These are phyloP conservation scores for Cladosporium halotolerans DNA, from an alignment of 2,329 filamentous ascomycete genomes.

Conservation along the genomic window DNA sequence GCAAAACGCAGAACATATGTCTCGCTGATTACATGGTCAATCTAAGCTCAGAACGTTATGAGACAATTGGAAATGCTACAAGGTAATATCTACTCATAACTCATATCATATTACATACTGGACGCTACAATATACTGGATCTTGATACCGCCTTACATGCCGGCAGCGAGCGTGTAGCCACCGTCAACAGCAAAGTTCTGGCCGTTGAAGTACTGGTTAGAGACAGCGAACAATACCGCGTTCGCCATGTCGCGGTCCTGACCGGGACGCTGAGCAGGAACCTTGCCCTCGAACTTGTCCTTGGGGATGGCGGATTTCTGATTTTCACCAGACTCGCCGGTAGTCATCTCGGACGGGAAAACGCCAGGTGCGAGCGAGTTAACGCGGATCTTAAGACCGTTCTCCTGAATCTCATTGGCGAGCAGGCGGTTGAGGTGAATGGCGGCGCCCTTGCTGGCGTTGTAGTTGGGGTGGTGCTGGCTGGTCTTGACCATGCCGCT, in stretches of 20 bases:
- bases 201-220: conserved; percentile 46
- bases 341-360: conserved; percentile 55
- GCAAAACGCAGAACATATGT: no score
- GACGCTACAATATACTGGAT: neutral
- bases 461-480: conserved; percentile 44
- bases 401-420: conserved; percentile 47
- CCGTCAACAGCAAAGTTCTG: conserved; percentile 49
- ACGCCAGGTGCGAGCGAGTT: conserved; percentile 53
- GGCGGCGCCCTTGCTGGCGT: conserved; percentile 44
- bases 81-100: neutral
- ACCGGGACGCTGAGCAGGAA: conserved; percentile 48
- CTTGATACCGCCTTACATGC: conserved; percentile 15
- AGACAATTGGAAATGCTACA: no score
- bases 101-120: neutral
- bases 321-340: conserved; percentile 44
- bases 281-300: conserved; percentile 44
- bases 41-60: no score
- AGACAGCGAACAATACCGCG: conserved; percentile 49
- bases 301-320: conserved; percentile 51
- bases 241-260: conserved; percentile 55
- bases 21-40: no score
- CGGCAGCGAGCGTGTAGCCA: conserved; percentile 43
- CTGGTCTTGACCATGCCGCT: conserved; percentile 41
- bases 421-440: conserved; percentile 53
- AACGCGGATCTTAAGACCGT: conserved; percentile 49